These are phyloP conservation scores for Knufia fluminis DNA, from an alignment of 2,329 filamentous ascomycete species.

Conservation along the genomic window DNA sequence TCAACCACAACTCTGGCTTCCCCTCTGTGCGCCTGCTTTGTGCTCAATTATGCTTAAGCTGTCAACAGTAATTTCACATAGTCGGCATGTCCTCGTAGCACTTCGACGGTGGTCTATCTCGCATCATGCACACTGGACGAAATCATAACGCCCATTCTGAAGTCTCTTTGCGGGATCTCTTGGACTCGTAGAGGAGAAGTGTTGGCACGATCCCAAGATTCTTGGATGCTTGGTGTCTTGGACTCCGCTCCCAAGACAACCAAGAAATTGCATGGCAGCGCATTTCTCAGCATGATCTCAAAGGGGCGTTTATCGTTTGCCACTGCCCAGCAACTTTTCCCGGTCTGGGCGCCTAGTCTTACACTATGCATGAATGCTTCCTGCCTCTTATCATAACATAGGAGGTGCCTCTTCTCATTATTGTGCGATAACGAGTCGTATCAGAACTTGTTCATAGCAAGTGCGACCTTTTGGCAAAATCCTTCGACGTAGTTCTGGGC, in stretches of 20 bases:
- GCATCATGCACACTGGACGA: background rate
- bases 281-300: slow-evolving; percentile 1
- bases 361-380: background rate
- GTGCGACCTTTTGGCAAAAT: background rate
- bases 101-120: background rate
- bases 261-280: slow-evolving; percentile 5
- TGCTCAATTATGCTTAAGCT: slow-evolving; percentile 4
- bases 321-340: slow-evolving; percentile 4
- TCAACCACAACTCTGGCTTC: background rate
- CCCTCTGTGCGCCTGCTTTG: background rate
- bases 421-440: background rate
- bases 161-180: background rate
- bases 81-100: background rate
- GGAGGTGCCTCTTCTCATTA: background rate
- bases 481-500: too few relatives aligned
- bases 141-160: slow-evolving; percentile 7
- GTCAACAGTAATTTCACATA: background rate
- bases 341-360: slow-evolving; percentile 8
- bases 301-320: background rate
- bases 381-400: background rate
- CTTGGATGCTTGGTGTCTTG: slow-evolving; percentile 11
- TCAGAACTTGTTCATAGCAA: background rate
- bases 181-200: slow-evolving; percentile 5
- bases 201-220: slow-evolving; percentile 8
- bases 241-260: slow-evolving; percentile 11